Evolutionary conservation across 2,329 filamentous ascomycete species (phyloP), one percentile per base, ranked within the genome.

Genomic region (Achaetomium macrosporum): DNA sequence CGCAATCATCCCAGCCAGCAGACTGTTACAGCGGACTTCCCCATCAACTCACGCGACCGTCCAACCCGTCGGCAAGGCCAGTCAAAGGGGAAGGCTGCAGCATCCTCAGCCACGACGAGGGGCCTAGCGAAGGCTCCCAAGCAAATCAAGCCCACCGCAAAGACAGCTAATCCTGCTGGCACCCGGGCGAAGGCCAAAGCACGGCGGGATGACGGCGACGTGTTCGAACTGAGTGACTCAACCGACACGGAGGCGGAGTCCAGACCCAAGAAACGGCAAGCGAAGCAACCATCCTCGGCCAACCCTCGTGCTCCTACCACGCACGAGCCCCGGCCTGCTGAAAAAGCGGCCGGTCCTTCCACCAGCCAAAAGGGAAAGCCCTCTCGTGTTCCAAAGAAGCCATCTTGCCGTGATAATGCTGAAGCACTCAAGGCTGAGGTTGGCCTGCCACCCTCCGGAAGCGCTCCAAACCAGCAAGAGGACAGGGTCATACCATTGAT

Each of bases 141-240:
- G 19, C 45, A 47, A 33, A 6, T 7, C 16, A 46, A 40, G 29
- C 19, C 13, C 16, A 5, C 13, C 11, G 10, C 30, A 17, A 13
- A 19, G 35, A 2, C 39, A 30, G 1, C 15, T 9, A 30, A 40
- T 20, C 31, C 10, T 42, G 20, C 36, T 12, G 13, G 31, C 3
- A 9, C 30, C 8, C 31, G 12, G 12, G 3, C 42, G 12, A 52
- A 41, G 25, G 2, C 37, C 11, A 52, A 44, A 5, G 25, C 11
- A 16, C 16, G 19, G 15, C 49, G 31, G 8, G 19, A 12, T 5
- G n/a, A n/a, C 5, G 31, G 47, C 2, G 49, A 52, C 10, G 4
- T 40, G 4, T 55, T 47, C 15, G 46, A 52, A 9, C 15, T 55
- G 11, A 55, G 53, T 30, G 50, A 52, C 30, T 17, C 17, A 2